These are phyloP conservation scores for Ceriops decandra DNA, from an alignment of 345 rosid species.

Conservation along the genomic window DNA sequence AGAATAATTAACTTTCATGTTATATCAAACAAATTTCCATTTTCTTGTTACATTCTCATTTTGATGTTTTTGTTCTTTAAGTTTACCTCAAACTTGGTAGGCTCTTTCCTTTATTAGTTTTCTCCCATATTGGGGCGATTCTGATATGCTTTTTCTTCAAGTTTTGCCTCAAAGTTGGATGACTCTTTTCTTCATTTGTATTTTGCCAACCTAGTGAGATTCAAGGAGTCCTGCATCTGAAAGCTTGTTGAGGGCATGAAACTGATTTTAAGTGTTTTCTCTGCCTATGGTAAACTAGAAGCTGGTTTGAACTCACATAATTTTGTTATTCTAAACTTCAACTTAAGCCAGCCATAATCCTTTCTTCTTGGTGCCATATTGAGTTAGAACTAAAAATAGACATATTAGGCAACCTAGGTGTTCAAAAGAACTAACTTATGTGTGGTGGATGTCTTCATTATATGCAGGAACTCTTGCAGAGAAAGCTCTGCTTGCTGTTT, in stretches of 20 bases:
- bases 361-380: not conserved
- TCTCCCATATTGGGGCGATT: not conserved
- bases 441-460: slow-evolving; percentile 17
- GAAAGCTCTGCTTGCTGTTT: slow-evolving; percentile 85
- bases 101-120: slow-evolving; percentile 7
- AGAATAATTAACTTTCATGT: slow-evolving; percentile 12
- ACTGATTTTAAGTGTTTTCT: no score
- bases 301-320: not conserved
- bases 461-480: slow-evolving; percentile 88
- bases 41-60: no score
- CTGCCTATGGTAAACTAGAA: no score
- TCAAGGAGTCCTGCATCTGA: no score
- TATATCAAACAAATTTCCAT: no score
- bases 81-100: no score
- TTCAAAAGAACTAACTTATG: slow-evolving; percentile 5
- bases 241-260: no score
- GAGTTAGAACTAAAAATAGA: not conserved
- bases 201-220: no score
- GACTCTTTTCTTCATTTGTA: no score
- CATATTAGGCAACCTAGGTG: not conserved
- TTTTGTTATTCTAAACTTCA: not conserved
- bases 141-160: not conserved
- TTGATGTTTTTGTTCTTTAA: no score
- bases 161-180: not conserved
- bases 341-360: not conserved